Evolutionary conservation across 768 basidiomycete species (phyloP), one percentile per base, ranked within the genome.

Genomic region (Kwoniella sp.): DNA sequence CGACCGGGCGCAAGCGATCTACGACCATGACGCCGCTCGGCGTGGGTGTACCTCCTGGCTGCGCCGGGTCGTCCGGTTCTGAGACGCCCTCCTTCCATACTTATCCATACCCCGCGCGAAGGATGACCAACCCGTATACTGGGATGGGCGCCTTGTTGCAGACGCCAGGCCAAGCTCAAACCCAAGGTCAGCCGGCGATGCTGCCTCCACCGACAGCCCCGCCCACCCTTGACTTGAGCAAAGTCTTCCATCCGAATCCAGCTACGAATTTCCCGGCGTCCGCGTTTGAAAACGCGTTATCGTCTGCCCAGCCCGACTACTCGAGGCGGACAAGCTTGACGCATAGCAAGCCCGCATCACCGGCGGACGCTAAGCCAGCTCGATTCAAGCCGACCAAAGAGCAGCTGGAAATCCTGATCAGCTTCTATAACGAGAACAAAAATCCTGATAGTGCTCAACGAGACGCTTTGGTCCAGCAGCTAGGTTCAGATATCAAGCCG

Each of bases 351-450:
- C 41, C 29, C 38, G 48, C 9, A 28, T 50, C 38, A 22, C 34
- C 32, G 11, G 33, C 36, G 48, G 56, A 57, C 33, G 43, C 23
- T 8, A 69, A 65, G 32, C 38, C 61, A 6, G 56, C 63, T 23
- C 52, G 67, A 17, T 69, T 69, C 51, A 66, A 56, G 34, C 67
- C 67, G 28, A 62, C 64, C 11, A 63, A 64, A 36, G 65, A 64
- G 25, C 67, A 69, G 36, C 44, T 65, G 32, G 67, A 61, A 7
- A 53, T 69, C n/a, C 43, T 69, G 26, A 51, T 69, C 46, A 55
- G 19, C n/a, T 39, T 62, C 3, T 69, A 69, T 32, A 38, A 66
- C 4, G 17, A 57, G 51, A 69, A 69, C 46, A 63, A 63, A 33
- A 69, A 69, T 37, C 67, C 67, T 10, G 67, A 66, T 49, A 56